These are phyloP conservation scores for Bifiguratus adelaidae DNA, from an alignment of 192 early-diverging fungal genomes.

Conservation along the genomic window DNA sequence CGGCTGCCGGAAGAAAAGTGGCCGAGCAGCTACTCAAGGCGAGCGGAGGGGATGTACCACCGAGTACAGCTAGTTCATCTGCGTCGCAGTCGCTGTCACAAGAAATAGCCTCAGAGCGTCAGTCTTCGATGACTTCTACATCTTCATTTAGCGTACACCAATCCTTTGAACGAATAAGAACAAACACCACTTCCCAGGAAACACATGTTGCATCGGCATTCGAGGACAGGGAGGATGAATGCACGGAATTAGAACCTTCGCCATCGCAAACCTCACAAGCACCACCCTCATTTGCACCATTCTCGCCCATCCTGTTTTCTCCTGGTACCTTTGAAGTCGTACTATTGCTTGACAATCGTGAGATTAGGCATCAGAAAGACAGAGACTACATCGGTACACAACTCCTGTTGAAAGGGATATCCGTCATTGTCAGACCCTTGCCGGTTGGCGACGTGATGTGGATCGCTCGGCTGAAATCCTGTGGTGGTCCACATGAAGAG, in stretches of 20 bases:
- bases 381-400: conserved; percentile 62
- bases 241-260: too few species aligned
- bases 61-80: too few species aligned
- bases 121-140: background rate
- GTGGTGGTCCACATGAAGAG: conserved; percentile 31
- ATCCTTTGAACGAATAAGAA: background rate
- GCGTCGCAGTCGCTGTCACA: too few species aligned
- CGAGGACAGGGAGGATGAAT: background rate
- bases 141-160: background rate
- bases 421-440: conserved; percentile 45
- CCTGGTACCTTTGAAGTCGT: conserved; percentile 53
- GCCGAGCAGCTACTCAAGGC: conserved; percentile 21
- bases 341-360: conserved; percentile 74
- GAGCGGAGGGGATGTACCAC: too few species aligned
- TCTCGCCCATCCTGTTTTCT: background rate
- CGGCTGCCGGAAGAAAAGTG: conserved; percentile 58
- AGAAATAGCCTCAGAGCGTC: background rate
- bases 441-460: conserved; percentile 86
- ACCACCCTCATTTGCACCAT: background rate
- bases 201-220: background rate
- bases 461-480: conserved; percentile 48
- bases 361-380: conserved; percentile 56
- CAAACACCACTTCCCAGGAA: background rate
- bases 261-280: background rate
- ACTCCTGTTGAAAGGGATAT: conserved; percentile 46